Base-by-base conservation (phyloP, 2,329 filamentous ascomycete species). In the Phaeosphaeriaceae sp. region DNA sequence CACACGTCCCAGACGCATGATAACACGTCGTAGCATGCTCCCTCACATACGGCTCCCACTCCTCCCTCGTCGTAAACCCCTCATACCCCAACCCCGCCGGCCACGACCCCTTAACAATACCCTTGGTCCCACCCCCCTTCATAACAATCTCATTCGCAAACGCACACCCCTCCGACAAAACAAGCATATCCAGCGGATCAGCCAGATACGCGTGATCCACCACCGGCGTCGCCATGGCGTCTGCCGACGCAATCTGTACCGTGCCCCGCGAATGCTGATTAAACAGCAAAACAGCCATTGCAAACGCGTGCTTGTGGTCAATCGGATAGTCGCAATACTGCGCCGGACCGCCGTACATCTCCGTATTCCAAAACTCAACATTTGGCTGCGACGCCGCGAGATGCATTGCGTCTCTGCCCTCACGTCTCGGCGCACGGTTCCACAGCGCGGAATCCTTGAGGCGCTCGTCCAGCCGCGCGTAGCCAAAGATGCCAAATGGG, bases 401-500 rank as follows among this genome's bases (percentile, higher is more conserved):
- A 15, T 81, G 83, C 84, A 88, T 87, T 0, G 85, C 83, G 57
- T 87, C 85, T 4, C 84, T 81, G 18, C 63, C 66, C 2, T 39
- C 30, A 29, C 72, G 44, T 5, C 79, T 74, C 0, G 76, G 70
- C 0, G 83, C 80, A 4, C 75, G 70, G 2, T 75, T 75, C 85
- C 85, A 87, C 6, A 83, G 58, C 3, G 77, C 73, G 1, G 80
- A 79, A 56, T 83, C 74, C 37, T 77, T 71, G 1, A 87, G 77
- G 6, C 84, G 81, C 7, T 84, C 78, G 50, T 86, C 83, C 0
- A 87, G 74, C n/a, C 85, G 79, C 5, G 84, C 81, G 57, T 79
- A 88, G 9, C 79, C 83, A 48, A 87, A 86, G 9, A 78, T 77
- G 33, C 85, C 85, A 43, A 87, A 87, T 8, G 84, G 84, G 58